phyloP scores from a whole-genome alignment of 371 early-diverging fungal species.

The Mortierella sp. region DNA sequence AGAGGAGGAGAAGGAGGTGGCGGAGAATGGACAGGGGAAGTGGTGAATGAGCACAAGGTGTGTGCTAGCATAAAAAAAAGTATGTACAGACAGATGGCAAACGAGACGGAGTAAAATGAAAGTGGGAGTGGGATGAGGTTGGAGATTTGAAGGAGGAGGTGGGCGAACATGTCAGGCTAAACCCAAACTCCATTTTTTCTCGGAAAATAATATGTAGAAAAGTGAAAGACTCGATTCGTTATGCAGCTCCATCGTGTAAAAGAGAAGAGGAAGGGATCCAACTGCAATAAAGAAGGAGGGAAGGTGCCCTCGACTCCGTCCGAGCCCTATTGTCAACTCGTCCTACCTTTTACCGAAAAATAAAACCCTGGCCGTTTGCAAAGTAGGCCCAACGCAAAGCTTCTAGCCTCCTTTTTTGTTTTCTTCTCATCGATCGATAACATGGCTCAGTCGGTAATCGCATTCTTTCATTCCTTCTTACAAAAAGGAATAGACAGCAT shows the following conservation, averaged over 20 bases:
- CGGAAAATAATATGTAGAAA: background rate
- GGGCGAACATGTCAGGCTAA: background rate
- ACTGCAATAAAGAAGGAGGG: too few species aligned
- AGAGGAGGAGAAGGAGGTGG: background rate
- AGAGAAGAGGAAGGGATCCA: background rate
- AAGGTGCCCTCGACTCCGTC: background rate
- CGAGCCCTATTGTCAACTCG: background rate
- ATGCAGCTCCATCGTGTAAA: background rate
- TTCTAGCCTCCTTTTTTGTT: background rate
- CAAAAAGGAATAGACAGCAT: background rate
- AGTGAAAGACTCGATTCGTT: background rate
- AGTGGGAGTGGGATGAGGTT: background rate
- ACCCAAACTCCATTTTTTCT: background rate
- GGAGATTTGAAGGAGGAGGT: too few species aligned
- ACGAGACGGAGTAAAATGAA: background rate
- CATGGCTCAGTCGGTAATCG: background rate
- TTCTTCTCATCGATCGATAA: background rate
- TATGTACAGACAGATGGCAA: background rate
- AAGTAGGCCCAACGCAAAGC: background rate
- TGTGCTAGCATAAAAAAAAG: background rate
- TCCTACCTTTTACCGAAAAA: background rate
- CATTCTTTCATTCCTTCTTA: background rate
- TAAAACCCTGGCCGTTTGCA: too few species aligned
- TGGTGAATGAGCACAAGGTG: background rate
- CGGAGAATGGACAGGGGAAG: background rate